Conservation (phyloP, 345 rosid species). For the Eucalyptus tenuipes region DNA sequence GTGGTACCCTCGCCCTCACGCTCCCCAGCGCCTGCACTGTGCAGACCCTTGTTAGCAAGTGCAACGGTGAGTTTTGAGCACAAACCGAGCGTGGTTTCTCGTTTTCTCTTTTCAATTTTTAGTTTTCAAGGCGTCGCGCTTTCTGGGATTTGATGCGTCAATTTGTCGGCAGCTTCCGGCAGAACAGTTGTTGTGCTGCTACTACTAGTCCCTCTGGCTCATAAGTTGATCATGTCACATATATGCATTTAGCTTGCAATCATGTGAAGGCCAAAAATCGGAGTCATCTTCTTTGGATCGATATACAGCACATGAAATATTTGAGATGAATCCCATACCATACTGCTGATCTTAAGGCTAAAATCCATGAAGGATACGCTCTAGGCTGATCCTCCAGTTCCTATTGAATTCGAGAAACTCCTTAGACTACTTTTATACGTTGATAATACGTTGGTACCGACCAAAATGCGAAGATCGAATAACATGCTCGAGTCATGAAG, state of each 20-base stretch:
- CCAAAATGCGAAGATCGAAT: neutral
- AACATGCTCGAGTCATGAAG: neutral
- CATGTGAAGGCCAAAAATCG: neutral
- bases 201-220: too few relatives aligned
- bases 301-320: neutral
- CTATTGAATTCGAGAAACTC: neutral
- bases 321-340: neutral
- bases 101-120: neutral
- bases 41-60: constrained; percentile 2
- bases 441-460: neutral
- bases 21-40: too few relatives aligned
- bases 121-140: neutral
- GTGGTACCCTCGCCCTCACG: neutral
- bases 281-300: neutral
- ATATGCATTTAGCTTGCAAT: neutral
- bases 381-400: neutral
- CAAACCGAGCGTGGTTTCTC: neutral
- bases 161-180: neutral
- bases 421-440: neutral
- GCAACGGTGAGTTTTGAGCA: constrained; percentile 14
- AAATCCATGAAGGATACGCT: neutral
- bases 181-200: neutral
- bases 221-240: neutral
- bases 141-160: neutral
- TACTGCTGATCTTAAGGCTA: neutral